Percentiles rank a stretch among this genome's conserved stretches.
Evolutionary conservation across 805 yeast genomes (phyloP).

Genomic region (Metschnikowia reukaufii): DNA sequence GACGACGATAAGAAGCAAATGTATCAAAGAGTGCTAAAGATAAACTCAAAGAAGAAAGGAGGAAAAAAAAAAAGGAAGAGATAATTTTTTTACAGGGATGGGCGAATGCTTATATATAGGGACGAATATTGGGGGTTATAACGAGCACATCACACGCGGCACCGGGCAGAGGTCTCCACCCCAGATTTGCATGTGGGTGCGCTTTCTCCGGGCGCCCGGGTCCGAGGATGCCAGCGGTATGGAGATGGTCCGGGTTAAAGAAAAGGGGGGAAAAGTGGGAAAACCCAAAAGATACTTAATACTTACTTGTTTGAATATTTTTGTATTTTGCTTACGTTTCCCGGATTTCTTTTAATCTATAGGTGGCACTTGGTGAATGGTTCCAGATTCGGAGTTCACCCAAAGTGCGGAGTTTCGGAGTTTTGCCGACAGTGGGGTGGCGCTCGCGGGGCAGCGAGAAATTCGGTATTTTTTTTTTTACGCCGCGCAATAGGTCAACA

Average conservation of each 20-base stretch:
- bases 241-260: not conserved
- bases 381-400: not conserved
- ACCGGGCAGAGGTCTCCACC: slow-evolving; percentile 8
- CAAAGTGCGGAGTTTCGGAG: slow-evolving; percentile 9
- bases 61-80: not conserved
- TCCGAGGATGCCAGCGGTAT: slow-evolving; percentile 1
- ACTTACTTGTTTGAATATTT: no score
- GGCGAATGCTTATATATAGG: slow-evolving; percentile 14
- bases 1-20: not conserved
- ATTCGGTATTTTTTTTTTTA: no score
- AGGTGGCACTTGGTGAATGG: no score
- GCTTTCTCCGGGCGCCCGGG: slow-evolving; percentile 9
- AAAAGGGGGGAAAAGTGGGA: not conserved
- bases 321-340: no score
- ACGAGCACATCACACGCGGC: not conserved
- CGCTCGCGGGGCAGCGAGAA: slow-evolving; percentile 6
- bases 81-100: not conserved
- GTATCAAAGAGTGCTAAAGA: not conserved
- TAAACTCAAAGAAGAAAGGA: not conserved
- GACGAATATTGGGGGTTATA: slow-evolving; percentile 7
- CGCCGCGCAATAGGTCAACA: not conserved
- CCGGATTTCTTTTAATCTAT: no score
- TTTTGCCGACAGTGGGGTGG: slow-evolving; percentile 8
- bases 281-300: no score
- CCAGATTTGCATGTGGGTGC: slow-evolving; percentile 20